Conservation (phyloP, 1,284 basidiomycete genomes). For the Microbotryum lychnidis-dioicae region DNA sequence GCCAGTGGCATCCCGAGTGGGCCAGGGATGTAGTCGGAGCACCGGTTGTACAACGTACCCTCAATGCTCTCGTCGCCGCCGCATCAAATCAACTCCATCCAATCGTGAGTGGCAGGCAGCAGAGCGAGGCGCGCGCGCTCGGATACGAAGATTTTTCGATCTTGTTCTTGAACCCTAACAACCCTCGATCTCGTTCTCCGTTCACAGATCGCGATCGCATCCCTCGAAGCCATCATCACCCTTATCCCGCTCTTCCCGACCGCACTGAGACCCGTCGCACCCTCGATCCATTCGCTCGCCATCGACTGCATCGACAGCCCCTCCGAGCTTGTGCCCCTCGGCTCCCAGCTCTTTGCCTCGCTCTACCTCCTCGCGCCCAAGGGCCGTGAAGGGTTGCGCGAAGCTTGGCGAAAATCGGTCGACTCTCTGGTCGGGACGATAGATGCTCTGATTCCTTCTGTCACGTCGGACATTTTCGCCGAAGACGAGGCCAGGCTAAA, state of each 20-base stretch:
- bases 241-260: constrained; percentile 28
- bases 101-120: not conserved
- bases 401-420: constrained; percentile 24
- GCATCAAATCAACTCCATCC: not conserved
- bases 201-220: constrained; percentile 13
- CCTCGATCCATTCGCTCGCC: constrained; percentile 23
- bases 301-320: constrained; percentile 8
- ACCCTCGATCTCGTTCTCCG: not conserved
- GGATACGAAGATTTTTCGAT: not conserved
- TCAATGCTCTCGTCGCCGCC: constrained; percentile 11
- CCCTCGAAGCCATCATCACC: constrained; percentile 14
- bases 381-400: constrained; percentile 24
- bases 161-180: not conserved
- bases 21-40: constrained; percentile 29
- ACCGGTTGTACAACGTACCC: constrained; percentile 20
- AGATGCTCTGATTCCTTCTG: constrained; percentile 5
- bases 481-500: constrained; percentile 21
- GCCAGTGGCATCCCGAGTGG: constrained; percentile 27
- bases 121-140: not conserved
- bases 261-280: constrained; percentile 20
- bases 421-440: constrained; percentile 23
- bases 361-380: constrained; percentile 29
- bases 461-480: constrained; percentile 16
- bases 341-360: constrained; percentile 21
- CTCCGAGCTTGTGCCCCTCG: not conserved